A percentile compares a stretch with the other conserved stretches of the same genome.
phyloP scores from a whole-genome alignment of 257 asterid species.

The Solanum chilense region DNA sequence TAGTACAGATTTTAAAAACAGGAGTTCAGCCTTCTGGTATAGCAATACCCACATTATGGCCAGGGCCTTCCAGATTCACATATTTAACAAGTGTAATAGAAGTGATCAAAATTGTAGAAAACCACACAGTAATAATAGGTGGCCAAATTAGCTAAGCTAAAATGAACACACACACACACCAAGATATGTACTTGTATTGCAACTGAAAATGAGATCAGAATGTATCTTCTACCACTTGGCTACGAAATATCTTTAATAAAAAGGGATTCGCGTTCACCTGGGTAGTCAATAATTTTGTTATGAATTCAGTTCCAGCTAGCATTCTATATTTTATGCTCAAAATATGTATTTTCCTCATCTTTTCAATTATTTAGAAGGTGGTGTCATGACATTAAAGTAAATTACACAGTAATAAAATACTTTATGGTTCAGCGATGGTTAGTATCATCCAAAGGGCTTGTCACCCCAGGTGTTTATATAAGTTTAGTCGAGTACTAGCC shows the following conservation, averaged over 20 bases:
- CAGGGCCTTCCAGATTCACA: not conserved
- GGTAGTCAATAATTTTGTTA: not conserved
- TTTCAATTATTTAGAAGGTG: not conserved
- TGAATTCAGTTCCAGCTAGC: not conserved
- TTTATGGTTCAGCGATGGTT: not conserved
- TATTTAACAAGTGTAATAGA: not conserved
- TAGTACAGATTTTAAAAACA: not conserved
- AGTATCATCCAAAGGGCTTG: not conserved
- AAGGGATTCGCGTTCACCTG: not conserved
- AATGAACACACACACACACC: not conserved
- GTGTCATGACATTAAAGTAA: not conserved
- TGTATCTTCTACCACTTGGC: not conserved
- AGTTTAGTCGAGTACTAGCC: not conserved
- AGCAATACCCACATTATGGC: not conserved
- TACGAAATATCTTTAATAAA: not conserved
- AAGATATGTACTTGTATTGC: not conserved
- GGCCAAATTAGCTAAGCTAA: not conserved
- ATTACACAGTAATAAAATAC: not conserved
- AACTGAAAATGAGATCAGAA: not conserved
- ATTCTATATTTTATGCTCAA: not conserved
- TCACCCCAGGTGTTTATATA: not conserved
- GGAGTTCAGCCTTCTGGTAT: not conserved
- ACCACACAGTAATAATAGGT: not conserved
- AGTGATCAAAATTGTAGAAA: not conserved
- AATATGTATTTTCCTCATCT: not conserved